A percentile compares a stretch with the other conserved stretches of the same genome.
phyloP scores from a whole-genome alignment of 768 basidiomycete species.

The Psilocybe azurescens region DNA sequence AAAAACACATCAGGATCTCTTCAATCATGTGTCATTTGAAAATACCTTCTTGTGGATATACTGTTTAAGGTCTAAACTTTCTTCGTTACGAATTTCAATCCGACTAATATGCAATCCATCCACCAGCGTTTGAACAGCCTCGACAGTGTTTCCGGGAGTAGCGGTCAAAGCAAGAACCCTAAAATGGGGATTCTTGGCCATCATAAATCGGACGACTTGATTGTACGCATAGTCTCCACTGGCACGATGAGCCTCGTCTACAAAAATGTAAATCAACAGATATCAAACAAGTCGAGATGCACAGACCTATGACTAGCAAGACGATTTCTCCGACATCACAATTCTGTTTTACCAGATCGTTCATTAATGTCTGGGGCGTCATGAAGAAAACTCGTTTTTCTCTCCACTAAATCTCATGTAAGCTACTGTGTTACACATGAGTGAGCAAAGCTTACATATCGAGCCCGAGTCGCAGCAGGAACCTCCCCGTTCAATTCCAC shows the following conservation, averaged over 20 bases:
- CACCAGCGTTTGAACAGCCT: constrained; percentile 89
- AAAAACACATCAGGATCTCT: constrained; percentile 9
- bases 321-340: constrained; percentile 85
- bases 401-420: constrained; percentile 58
- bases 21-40: background rate
- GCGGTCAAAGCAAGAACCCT: constrained; percentile 93
- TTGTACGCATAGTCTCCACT: constrained; percentile 94
- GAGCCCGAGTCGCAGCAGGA: constrained; percentile 52
- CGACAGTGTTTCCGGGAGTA: constrained; percentile 87
- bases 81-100: constrained; percentile 93
- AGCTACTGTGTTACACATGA: background rate
- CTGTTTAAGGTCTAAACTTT: constrained; percentile 82
- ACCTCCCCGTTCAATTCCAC: constrained; percentile 87
- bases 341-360: constrained; percentile 75
- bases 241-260: constrained; percentile 93
- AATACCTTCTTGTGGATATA: constrained; percentile 89
- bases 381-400: constrained; percentile 91
- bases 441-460: constrained; percentile 52
- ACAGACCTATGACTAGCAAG: constrained; percentile 84
- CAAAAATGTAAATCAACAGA: background rate
- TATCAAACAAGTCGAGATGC: background rate
- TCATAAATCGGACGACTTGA: constrained; percentile 85
- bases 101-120: constrained; percentile 93
- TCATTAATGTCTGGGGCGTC: constrained; percentile 94
- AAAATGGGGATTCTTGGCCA: constrained; percentile 94